A percentile compares a stretch with the other conserved stretches of the same genome.
These are phyloP conservation scores for Prunus kanzakura DNA, from an alignment of 306 rosid species.

Conservation along the genomic window DNA sequence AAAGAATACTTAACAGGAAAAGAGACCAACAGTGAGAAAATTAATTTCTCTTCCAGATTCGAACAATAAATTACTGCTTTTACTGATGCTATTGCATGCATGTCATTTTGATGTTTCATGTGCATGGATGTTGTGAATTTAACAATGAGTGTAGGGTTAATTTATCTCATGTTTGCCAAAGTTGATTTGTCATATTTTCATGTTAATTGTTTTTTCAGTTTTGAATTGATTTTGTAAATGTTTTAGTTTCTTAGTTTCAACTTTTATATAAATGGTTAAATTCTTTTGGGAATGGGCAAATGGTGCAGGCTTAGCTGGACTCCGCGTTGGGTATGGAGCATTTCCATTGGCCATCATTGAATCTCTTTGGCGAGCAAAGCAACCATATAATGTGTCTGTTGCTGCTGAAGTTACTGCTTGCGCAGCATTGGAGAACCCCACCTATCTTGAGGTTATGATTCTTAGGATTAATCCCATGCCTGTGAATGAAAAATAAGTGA, in stretches of 20 bases:
- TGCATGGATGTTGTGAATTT: too few species aligned
- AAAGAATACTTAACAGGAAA: too few species aligned
- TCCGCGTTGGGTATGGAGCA: conserved; percentile 98
- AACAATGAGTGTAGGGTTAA: too few species aligned
- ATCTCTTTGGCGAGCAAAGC: conserved; percentile 95
- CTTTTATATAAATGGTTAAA: conserved; percentile 13
- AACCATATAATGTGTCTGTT: conserved; percentile 91
- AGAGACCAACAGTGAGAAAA: too few species aligned
- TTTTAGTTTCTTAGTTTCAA: not conserved
- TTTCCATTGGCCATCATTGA: conserved; percentile 79
- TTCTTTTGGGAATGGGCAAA: conserved; percentile 6
- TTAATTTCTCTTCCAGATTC: too few species aligned
- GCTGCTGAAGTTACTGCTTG: conserved; percentile 95
- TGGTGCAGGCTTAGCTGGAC: conserved; percentile 92
- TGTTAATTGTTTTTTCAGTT: not conserved
- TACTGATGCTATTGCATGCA: too few species aligned
- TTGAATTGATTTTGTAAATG: not conserved
- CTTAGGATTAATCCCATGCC: not conserved
- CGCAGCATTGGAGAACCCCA: conserved; percentile 82
- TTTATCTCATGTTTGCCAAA: not conserved
- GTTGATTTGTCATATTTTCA: not conserved
- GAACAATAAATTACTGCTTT: too few species aligned
- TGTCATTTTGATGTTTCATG: too few species aligned
- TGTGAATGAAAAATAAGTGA: not conserved
- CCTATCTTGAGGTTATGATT: conserved; percentile 69